phyloP scores from a whole-genome alignment of 2,329 filamentous ascomycete genomes.

The Calonectria henricotiae region DNA sequence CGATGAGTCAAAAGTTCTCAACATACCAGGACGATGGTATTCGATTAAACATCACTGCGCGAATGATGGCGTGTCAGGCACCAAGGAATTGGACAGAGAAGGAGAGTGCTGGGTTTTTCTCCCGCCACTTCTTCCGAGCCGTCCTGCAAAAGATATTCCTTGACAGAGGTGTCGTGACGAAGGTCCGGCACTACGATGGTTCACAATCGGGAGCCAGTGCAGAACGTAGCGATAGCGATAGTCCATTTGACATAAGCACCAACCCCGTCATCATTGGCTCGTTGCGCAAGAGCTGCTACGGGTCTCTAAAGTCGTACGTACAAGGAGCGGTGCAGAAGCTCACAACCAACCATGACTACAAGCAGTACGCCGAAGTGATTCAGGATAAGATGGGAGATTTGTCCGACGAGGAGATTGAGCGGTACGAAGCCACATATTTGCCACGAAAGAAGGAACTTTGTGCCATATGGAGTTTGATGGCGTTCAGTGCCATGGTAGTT shows the following conservation, averaged over 20 bases:
- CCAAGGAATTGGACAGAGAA: slow-evolving; percentile 89
- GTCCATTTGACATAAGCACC: slow-evolving; percentile 73
- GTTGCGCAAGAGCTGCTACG: slow-evolving; percentile 85
- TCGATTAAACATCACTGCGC: slow-evolving; percentile 92
- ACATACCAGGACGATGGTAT: slow-evolving; percentile 76
- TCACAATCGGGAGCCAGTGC: slow-evolving; percentile 41
- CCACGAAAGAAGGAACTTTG: slow-evolving; percentile 85
- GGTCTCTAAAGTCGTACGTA: slow-evolving; percentile 82
- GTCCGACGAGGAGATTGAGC: slow-evolving; percentile 81
- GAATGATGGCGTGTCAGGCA: slow-evolving; percentile 98
- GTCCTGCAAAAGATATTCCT: slow-evolving; percentile 93
- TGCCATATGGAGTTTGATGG: slow-evolving; percentile 95
- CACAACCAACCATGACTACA: slow-evolving; percentile 70
- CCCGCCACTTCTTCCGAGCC: slow-evolving; percentile 92
- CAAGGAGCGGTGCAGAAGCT: slow-evolving; percentile 87
- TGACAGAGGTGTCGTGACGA: slow-evolving; percentile 83
- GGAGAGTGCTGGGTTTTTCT: slow-evolving; percentile 92
- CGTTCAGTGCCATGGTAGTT: slow-evolving; percentile 90
- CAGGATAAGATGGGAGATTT: slow-evolving; percentile 77
- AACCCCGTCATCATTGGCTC: slow-evolving; percentile 91
- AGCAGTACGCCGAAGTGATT: slow-evolving; percentile 74
- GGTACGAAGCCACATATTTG: slow-evolving; percentile 78
- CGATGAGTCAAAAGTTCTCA: slow-evolving; percentile 84
- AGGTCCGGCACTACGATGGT: slow-evolving; percentile 64
- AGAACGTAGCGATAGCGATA: slow-evolving; percentile 51